Percentiles rank a stretch among this genome's conserved stretches.
These are phyloP conservation scores for Ceratocystis albifundus DNA, from an alignment of 2,329 filamentous ascomycete species.

Conservation along the genomic window DNA sequence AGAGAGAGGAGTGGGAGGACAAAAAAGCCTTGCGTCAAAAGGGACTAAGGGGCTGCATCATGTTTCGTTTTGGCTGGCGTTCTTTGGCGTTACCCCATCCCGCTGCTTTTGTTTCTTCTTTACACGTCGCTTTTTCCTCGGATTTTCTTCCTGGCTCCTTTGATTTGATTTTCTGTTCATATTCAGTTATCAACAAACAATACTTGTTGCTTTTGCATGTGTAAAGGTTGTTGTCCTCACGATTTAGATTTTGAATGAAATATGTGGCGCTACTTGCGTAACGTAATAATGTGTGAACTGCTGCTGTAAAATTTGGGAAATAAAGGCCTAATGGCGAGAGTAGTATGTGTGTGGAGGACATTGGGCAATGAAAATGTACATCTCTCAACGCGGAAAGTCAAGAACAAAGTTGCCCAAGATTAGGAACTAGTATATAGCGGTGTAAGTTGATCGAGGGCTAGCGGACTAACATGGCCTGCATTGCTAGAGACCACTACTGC, in stretches of 20 bases:
- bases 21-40: conserved; percentile 5
- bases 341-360: no score
- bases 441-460: not conserved
- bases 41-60: not conserved
- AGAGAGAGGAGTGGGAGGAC: conserved; percentile 2
- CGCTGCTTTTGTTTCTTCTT: conserved; percentile 17
- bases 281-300: no score
- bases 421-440: not conserved
- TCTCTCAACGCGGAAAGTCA: no score
- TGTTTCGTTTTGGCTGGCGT: conserved; percentile 21
- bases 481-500: not conserved
- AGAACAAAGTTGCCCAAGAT: no score
- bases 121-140: conserved; percentile 23
- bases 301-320: no score
- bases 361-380: no score
- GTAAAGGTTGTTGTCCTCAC: conserved; percentile 1
- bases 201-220: not conserved
- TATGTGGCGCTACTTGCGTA: no score
- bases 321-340: no score
- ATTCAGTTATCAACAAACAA: not conserved
- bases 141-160: conserved; percentile 26
- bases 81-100: conserved; percentile 20
- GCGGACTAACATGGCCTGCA: not conserved
- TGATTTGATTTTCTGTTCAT: not conserved
- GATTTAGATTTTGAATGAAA: no score